These are phyloP conservation scores for Blastocystis sp. DNA, from an alignment of 352 stramenopile genomes.

Conservation along the genomic window DNA sequence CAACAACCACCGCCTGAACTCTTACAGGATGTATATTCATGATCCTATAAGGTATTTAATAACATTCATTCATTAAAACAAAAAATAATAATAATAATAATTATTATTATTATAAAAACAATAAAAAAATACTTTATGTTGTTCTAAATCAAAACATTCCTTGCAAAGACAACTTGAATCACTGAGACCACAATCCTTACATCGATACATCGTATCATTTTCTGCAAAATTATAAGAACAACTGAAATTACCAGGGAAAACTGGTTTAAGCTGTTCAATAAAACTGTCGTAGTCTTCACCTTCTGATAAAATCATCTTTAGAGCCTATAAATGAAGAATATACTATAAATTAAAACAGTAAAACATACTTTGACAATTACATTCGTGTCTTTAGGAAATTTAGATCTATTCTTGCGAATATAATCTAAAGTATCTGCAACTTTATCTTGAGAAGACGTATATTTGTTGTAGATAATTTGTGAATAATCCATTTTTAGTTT, in stretches of 20 bases:
- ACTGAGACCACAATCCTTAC: constrained; percentile 37
- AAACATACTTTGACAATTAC: too few relatives aligned
- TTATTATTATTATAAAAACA: background rate
- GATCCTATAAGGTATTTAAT: constrained; percentile 7
- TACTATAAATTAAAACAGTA: too few relatives aligned
- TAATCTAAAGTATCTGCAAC: too few relatives aligned
- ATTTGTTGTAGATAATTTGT: too few relatives aligned
- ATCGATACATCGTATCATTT: constrained; percentile 38
- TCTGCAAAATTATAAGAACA: constrained; percentile 38
- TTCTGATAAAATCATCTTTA: background rate
- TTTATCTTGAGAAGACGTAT: too few relatives aligned
- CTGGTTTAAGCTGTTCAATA: background rate
- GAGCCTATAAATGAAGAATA: constrained; percentile 11
- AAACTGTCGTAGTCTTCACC: background rate
- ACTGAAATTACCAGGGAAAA: background rate
- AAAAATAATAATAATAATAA: background rate
- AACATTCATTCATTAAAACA: too few relatives aligned
- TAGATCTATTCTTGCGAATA: too few relatives aligned
- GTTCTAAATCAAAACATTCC: constrained; percentile 38
- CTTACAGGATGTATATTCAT: constrained; percentile 32
- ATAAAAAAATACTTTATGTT: constrained; percentile 32
- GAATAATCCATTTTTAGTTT: too few relatives aligned
- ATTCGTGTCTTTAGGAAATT: too few relatives aligned
- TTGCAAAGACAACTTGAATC: constrained; percentile 40
- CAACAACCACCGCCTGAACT: constrained; percentile 37